phyloP scores from a whole-genome alignment of 495 filamentous ascomycete species.

The Penicillium cataractarum region DNA sequence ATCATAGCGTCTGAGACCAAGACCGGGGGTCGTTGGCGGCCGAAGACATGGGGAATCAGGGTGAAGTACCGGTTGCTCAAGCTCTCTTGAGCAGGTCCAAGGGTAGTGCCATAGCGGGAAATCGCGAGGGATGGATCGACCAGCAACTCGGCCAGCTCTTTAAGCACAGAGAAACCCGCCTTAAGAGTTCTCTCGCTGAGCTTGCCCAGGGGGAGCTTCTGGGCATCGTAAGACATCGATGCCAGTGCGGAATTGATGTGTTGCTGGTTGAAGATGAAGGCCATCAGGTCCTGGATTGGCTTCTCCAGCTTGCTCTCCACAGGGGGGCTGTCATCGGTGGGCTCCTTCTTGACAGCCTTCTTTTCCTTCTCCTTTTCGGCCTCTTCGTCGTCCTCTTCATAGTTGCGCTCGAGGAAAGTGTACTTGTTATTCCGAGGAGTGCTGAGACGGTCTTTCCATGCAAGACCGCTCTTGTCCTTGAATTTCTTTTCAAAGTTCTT shows the following conservation, averaged over 20 bases:
- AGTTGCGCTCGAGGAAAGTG: conserved; percentile 72
- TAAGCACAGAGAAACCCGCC: conserved; percentile 70
- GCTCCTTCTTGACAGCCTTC: conserved; percentile 32
- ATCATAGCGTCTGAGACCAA: conserved; percentile 58
- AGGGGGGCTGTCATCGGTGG: conserved; percentile 29
- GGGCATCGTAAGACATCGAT: conserved; percentile 72
- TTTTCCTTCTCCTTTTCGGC: conserved; percentile 45
- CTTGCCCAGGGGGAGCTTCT: conserved; percentile 82
- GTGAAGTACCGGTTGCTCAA: conserved; percentile 79
- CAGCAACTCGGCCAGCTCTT: conserved; percentile 70
- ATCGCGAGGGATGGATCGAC: conserved; percentile 50
- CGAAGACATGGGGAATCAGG: conserved; percentile 80
- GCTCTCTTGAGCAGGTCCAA: conserved; percentile 50
- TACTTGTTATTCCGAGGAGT: conserved; percentile 69
- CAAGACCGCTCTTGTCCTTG: conserved; percentile 72
- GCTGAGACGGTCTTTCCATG: conserved; percentile 65
- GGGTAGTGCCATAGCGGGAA: conserved; percentile 47
- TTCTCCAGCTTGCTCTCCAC: conserved; percentile 57
- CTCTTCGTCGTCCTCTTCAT: conserved; percentile 69
- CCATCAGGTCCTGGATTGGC: conserved; percentile 67
- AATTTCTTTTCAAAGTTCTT: conserved; percentile 71
- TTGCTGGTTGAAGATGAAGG: conserved; percentile 79
- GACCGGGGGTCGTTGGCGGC: conserved; percentile 69
- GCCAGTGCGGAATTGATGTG: conserved; percentile 67
- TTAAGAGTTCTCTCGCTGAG: conserved; percentile 75